A percentile compares a stretch with the other conserved stretches of the same genome.
phyloP scores from a whole-genome alignment of 225 moss, liverwort and hornwort genomes.

The Asterella californica region DNA sequence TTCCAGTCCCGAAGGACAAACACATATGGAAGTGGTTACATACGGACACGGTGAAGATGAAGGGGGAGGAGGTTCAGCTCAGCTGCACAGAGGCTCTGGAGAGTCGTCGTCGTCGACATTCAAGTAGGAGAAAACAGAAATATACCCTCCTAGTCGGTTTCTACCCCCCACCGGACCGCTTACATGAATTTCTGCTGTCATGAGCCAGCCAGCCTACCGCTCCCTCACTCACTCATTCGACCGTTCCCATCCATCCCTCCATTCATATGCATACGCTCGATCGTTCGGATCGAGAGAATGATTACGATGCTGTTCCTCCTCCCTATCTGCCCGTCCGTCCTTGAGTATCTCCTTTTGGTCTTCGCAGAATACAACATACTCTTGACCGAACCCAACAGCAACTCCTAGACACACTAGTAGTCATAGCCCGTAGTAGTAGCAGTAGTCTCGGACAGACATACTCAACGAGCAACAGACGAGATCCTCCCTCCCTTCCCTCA shows the following conservation, averaged over 20 bases:
- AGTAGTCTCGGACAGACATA: not conserved
- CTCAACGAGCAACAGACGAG: conserved; percentile 1
- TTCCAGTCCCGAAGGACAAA: conserved; percentile 11
- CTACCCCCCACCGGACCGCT: not conserved
- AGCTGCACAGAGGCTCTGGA: not conserved
- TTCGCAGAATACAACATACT: not conserved
- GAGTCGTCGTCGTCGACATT: not conserved
- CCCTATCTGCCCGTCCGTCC: not conserved
- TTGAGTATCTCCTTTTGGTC: not conserved
- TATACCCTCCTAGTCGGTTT: no score
- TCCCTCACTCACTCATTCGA: no score
- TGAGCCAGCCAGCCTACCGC: no score
- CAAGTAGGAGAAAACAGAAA: no score
- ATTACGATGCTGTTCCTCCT: not conserved
- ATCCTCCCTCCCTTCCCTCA: not conserved
- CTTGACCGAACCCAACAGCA: not conserved
- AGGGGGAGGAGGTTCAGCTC: not conserved
- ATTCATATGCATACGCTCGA: not conserved
- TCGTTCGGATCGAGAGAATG: not conserved
- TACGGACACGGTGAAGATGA: conserved; percentile 17
- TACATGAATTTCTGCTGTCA: not conserved
- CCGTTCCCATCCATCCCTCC: not conserved
- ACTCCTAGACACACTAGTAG: not conserved
- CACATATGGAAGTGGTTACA: conserved; percentile 12
- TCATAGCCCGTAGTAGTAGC: not conserved